phyloP scores from a whole-genome alignment of 345 rosid genomes.

The Eucalyptus marginata region DNA sequence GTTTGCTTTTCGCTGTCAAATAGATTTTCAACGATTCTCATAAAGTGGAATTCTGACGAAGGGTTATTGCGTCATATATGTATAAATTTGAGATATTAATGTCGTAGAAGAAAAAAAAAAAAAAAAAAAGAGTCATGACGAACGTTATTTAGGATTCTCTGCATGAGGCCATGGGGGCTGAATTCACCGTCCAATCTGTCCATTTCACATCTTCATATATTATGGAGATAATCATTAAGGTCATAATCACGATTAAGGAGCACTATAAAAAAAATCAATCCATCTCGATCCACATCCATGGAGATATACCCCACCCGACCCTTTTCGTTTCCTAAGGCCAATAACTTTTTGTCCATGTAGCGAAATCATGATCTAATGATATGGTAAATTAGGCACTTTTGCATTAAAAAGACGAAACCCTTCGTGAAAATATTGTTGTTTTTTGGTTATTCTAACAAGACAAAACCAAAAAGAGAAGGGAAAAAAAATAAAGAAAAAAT shows the following conservation, averaged over 20 bases:
- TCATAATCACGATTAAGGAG: neutral
- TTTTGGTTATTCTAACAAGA: neutral
- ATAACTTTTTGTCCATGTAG: neutral
- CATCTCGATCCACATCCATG: too few relatives aligned
- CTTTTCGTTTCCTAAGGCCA: neutral
- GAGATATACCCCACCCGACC: too few relatives aligned
- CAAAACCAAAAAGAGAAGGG: neutral
- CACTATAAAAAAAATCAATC: neutral
- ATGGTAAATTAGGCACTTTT: neutral
- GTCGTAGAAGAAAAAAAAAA: too few relatives aligned
- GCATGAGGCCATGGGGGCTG: neutral
- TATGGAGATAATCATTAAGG: neutral
- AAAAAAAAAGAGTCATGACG: too few relatives aligned
- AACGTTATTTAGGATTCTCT: too few relatives aligned
- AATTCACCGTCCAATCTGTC: neutral
- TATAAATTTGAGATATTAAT: too few relatives aligned
- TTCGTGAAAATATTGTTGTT: neutral
- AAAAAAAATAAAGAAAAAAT: too few relatives aligned
- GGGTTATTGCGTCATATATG: fast-evolving
- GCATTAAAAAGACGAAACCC: neutral
- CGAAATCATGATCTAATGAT: neutral
- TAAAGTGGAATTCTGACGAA: too few relatives aligned
- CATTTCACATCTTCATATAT: too few relatives aligned
- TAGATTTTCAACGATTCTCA: too few relatives aligned
- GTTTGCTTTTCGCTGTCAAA: too few relatives aligned